These are phyloP conservation scores for Ustilago cynodontis DNA, from an alignment of 1,284 basidiomycete genomes.

Conservation along the genomic window DNA sequence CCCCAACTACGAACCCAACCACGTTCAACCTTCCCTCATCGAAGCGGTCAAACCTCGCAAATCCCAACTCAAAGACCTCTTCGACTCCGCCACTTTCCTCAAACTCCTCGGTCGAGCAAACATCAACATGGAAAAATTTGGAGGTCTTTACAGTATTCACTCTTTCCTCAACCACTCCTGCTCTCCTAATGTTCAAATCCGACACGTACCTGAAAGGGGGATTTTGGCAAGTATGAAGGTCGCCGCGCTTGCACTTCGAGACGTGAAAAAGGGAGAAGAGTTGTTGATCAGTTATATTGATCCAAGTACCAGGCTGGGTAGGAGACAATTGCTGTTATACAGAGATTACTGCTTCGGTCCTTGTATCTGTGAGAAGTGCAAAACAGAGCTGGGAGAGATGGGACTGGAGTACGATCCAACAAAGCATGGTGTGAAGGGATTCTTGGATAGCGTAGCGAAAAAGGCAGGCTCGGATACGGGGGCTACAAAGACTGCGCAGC, in stretches of 20 bases:
- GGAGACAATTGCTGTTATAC: slow-evolving; percentile 76
- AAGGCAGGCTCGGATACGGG: slow-evolving; percentile 15
- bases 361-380: slow-evolving; percentile 76
- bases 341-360: slow-evolving; percentile 66
- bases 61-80: slow-evolving; percentile 76
- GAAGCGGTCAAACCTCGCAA: slow-evolving; percentile 69
- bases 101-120: slow-evolving; percentile 83
- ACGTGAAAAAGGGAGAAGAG: slow-evolving; percentile 81
- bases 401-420: slow-evolving; percentile 22
- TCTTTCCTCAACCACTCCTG: slow-evolving; percentile 89
- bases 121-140: slow-evolving; percentile 86
- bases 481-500: not conserved
- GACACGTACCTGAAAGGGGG: slow-evolving; percentile 77
- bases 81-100: slow-evolving; percentile 81
- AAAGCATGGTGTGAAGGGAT: slow-evolving; percentile 27
- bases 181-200: slow-evolving; percentile 80
- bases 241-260: slow-evolving; percentile 77
- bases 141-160: slow-evolving; percentile 86
- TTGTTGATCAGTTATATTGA: slow-evolving; percentile 81
- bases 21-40: slow-evolving; percentile 72
- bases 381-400: slow-evolving; percentile 72
- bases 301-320: slow-evolving; percentile 74
- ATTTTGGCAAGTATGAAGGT: slow-evolving; percentile 76
- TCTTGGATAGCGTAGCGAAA: slow-evolving; percentile 27
- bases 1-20: slow-evolving; percentile 76